Base-by-base conservation (phyloP, 1,139 yeast genomes). In the Geotrichum macrosporum region DNA sequence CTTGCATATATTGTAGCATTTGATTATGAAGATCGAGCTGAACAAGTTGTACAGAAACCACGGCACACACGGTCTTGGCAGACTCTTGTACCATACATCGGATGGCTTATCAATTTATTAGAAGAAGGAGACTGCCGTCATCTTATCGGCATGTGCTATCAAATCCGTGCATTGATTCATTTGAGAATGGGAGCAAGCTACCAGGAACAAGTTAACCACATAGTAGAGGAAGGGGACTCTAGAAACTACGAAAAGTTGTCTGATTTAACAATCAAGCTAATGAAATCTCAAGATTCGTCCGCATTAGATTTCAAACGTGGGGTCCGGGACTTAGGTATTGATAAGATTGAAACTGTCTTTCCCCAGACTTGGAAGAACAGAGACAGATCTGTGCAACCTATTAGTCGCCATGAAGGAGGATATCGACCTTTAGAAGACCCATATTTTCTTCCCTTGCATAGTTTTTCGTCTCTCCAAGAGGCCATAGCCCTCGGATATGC, bases 401-500 rank as follows among this genome's bases (percentile, higher is more conserved):
- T 48, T 3, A 41, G 55, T 41, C 50, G 50, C 32, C 58, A 57
- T 19, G 60, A 56, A 27, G 61, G 63, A 3, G 61, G 61, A 16
- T 58, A 59, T 31, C 54, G 69, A 29, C 73, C 73, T 2, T 41
- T 59, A 29, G 59, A 57, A 26, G 71, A 69, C 48, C 56, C 58
- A 13, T 71, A 57, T 46, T 59, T 54, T 31, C 52, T 70, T 38
- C 74, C 74, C 1, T 53, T 70, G 38, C 71, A 67, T 38, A 57
- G 57, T 24, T 67, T 58, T 49, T 61, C 72, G n/a, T 52, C 68
- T 3, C 50, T 68, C 5, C 69, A 67, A 37, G 74, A 71, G 41
- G 73, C 67, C 0, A 67, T 72, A 2, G 72, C 73, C 4, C 62
- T 69, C 44, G 70, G 67, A 3, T 63, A 60, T 43, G 50, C 58